phyloP scores from a whole-genome alignment of 2,329 filamentous ascomycete genomes.

The Cytospora chrysosperma region DNA sequence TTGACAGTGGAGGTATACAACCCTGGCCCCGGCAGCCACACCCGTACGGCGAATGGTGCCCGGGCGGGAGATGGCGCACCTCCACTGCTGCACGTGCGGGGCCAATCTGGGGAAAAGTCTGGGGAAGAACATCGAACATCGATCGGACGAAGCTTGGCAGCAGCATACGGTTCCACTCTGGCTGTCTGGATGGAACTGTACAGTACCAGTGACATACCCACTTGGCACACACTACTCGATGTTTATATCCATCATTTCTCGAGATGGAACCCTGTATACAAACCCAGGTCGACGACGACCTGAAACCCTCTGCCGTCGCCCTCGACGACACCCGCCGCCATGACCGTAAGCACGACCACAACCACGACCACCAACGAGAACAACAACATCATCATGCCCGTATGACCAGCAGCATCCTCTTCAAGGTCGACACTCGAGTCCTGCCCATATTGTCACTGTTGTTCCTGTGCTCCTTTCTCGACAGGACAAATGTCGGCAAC shows the following conservation, averaged over 20 bases:
- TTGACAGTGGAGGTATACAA: no score
- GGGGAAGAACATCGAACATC: no score
- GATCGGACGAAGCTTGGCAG: no score
- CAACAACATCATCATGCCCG: background rate
- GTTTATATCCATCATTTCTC: background rate
- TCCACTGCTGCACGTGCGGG: no score
- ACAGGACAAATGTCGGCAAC: conserved; percentile 73
- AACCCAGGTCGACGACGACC: conserved; percentile 10
- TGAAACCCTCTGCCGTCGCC: conserved; percentile 27
- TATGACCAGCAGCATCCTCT: conserved; percentile 30
- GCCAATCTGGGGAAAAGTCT: no score
- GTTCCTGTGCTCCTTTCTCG: conserved; percentile 63
- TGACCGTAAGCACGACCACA: conserved; percentile 4
- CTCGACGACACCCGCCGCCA: conserved; percentile 23
- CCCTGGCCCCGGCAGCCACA: no score
- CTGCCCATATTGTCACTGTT: conserved; percentile 62
- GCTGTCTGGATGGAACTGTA: no score
- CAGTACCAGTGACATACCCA: no score
- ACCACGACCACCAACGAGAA: conserved; percentile 11
- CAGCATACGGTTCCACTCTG: no score
- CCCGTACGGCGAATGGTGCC: no score
- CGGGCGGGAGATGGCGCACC: no score
- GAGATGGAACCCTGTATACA: conserved; percentile 13
- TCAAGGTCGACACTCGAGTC: conserved; percentile 47
- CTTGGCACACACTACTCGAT: no score